phyloP scores from a whole-genome alignment of 2,329 filamentous ascomycete species.

The Neonectria faginata region DNA sequence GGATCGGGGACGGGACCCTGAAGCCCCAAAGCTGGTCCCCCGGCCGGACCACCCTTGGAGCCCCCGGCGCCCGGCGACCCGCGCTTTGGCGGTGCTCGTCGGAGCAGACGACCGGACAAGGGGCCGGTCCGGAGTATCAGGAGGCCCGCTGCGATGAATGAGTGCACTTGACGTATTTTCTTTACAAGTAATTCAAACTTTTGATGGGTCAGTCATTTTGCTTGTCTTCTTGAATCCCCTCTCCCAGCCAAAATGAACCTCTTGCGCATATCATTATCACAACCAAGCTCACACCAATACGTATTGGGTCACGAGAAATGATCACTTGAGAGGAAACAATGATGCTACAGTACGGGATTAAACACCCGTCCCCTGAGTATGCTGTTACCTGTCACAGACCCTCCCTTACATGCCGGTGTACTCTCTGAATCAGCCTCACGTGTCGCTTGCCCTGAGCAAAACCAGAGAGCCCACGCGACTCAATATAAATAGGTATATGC shows the following conservation, averaged over 20 bases:
- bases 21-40: slow-evolving; percentile 16
- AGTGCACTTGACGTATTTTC: not conserved
- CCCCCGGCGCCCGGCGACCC: slow-evolving; percentile 20
- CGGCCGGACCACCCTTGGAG: slow-evolving; percentile 21
- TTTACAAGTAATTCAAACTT: not conserved
- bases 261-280: not conserved
- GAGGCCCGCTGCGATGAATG: not conserved
- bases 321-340: no score
- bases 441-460: no score
- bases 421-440: no score
- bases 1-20: slow-evolving; percentile 34
- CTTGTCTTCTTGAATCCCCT: not conserved
- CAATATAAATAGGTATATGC: no score
- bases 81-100: slow-evolving; percentile 8
- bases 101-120: slow-evolving; percentile 14
- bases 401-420: no score
- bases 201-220: not conserved
- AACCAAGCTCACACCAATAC: not conserved
- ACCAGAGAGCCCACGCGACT: no score
- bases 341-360: no score
- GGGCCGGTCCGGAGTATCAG: slow-evolving; percentile 21
- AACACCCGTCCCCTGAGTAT: no score
- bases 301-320: no score
- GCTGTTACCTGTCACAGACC: no score
- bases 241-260: not conserved